Evolutionary conservation across 305 asterid genomes (phyloP).

Genomic region (Stenogyne calaminthoides): DNA sequence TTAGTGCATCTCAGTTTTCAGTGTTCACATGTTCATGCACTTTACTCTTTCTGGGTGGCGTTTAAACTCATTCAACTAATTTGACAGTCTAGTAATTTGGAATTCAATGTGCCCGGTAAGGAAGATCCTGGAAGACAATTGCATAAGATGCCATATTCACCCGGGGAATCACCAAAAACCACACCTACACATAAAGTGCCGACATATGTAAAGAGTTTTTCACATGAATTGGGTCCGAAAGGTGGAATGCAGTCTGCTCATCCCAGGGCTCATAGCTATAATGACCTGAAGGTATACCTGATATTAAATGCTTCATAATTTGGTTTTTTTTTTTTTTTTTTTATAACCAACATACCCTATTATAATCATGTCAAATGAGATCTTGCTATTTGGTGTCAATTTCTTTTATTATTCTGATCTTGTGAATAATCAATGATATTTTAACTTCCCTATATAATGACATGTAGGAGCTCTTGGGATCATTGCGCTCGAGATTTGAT

Average conservation of each 20-base stretch:
- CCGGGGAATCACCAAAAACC: slow-evolving; percentile 48
- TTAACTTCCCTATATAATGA: slow-evolving; percentile 28
- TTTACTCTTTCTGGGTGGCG: slow-evolving; percentile 28
- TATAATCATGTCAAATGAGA: slow-evolving; percentile 12
- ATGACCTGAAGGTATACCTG: slow-evolving; percentile 72
- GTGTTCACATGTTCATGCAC: slow-evolving; percentile 11
- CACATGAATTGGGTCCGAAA: slow-evolving; percentile 88
- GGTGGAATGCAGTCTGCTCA: slow-evolving; percentile 69
- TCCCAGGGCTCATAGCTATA: slow-evolving; percentile 82
- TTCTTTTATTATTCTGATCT: slow-evolving; percentile 19
- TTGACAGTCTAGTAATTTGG: slow-evolving; percentile 54
- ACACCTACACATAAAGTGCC: slow-evolving; percentile 46
- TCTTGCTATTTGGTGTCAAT: slow-evolving; percentile 22
- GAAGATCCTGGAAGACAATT: slow-evolving; percentile 51
- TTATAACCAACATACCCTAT: slow-evolving; percentile 8
- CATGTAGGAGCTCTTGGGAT: slow-evolving; percentile 75
- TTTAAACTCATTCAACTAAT: slow-evolving; percentile 32
- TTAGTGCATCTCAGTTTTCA: slow-evolving; percentile 29
- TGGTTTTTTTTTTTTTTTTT: slow-evolving; percentile 27
- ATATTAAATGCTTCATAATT: slow-evolving; percentile 16
- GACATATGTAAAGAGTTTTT: slow-evolving; percentile 77
- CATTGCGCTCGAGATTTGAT: slow-evolving; percentile 83
- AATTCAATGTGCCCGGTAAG: slow-evolving; percentile 43
- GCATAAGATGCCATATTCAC: slow-evolving; percentile 45
- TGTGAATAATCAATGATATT: slow-evolving; percentile 8